Percentiles rank a stretch among this genome's conserved stretches.
Conservation (phyloP, 495 filamentous ascomycete species). For the Saxispiralis lemnorum region DNA sequence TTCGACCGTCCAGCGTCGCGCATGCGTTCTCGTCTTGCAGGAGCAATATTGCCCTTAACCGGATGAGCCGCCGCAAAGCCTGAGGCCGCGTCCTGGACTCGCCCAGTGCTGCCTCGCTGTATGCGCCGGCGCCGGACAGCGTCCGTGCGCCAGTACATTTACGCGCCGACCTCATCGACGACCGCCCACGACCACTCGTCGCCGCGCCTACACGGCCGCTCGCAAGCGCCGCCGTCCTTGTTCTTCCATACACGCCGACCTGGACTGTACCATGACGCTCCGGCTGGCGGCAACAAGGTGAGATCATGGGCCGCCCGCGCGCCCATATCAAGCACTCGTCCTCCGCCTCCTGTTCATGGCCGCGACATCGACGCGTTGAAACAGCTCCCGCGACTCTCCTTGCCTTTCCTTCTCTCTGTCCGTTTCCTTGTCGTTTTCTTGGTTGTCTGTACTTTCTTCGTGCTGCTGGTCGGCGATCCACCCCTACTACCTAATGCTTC, state of each 20-base stretch:
- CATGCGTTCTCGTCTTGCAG: too few relatives aligned
- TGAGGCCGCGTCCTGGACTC: too few relatives aligned
- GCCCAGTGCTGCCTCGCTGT: too few relatives aligned
- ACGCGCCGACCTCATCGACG: not conserved
- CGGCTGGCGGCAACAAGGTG: not conserved
- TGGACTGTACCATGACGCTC: not conserved
- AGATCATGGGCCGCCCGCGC: too few relatives aligned
- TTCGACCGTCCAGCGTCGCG: too few relatives aligned
- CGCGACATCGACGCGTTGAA: constrained; percentile 1
- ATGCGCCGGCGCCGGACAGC: too few relatives aligned
- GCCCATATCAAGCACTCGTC: too few relatives aligned
- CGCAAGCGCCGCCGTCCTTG: not conserved
- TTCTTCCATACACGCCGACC: not conserved
- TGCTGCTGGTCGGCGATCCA: constrained; percentile 1
- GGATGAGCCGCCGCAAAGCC: too few relatives aligned
- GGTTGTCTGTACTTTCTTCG: not conserved
- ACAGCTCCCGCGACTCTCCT: not conserved
- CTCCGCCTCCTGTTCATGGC: too few relatives aligned
- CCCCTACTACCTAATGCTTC: not conserved
- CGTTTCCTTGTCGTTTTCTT: not conserved
- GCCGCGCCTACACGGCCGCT: not conserved
- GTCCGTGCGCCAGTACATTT: not conserved
- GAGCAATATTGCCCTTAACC: too few relatives aligned
- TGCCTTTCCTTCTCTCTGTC: not conserved
- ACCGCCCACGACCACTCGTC: not conserved